These are phyloP conservation scores for Boletales sp. DNA, from an alignment of 768 basidiomycete genomes.

Conservation along the genomic window DNA sequence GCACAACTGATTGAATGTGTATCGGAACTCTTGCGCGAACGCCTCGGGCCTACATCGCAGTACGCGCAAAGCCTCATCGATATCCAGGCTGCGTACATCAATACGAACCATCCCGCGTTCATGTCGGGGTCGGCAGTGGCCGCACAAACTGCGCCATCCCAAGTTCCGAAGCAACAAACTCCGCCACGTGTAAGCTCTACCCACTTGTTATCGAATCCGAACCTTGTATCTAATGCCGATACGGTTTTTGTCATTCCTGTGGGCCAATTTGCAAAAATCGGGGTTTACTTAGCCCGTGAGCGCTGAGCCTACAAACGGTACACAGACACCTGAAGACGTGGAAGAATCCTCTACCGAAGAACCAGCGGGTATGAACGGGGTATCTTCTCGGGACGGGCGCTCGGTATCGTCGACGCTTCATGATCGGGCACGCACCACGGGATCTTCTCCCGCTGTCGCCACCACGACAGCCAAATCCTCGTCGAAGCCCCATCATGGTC, in stretches of 20 bases:
- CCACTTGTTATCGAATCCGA: slow-evolving; percentile 5
- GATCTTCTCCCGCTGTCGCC: slow-evolving; percentile 29
- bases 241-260: slow-evolving; percentile 11
- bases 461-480: slow-evolving; percentile 26
- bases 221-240: slow-evolving; percentile 4
- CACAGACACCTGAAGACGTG: slow-evolving; percentile 50
- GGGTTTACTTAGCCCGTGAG: slow-evolving; percentile 51
- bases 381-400: slow-evolving; percentile 54
- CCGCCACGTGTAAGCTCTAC: slow-evolving; percentile 50
- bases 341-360: slow-evolving; percentile 65
- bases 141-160: slow-evolving; percentile 43
- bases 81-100: slow-evolving; percentile 99
- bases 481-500: slow-evolving; percentile 27
- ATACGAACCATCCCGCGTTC: slow-evolving; percentile 97
- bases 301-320: slow-evolving; percentile 59
- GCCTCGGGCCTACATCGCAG: slow-evolving; percentile 94
- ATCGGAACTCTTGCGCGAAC: slow-evolving; percentile 92
- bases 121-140: slow-evolving; percentile 72
- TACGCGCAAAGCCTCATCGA: slow-evolving; percentile 94
- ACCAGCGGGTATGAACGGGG: slow-evolving; percentile 48
- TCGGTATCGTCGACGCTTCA: slow-evolving; percentile 76
- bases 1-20: slow-evolving; percentile 94
- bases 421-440: slow-evolving; percentile 60
- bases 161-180: slow-evolving; percentile 41
- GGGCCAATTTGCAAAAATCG: slow-evolving; percentile 10